Conservation (phyloP, 106 monocot genomes). For the Posidonia australis region DNA sequence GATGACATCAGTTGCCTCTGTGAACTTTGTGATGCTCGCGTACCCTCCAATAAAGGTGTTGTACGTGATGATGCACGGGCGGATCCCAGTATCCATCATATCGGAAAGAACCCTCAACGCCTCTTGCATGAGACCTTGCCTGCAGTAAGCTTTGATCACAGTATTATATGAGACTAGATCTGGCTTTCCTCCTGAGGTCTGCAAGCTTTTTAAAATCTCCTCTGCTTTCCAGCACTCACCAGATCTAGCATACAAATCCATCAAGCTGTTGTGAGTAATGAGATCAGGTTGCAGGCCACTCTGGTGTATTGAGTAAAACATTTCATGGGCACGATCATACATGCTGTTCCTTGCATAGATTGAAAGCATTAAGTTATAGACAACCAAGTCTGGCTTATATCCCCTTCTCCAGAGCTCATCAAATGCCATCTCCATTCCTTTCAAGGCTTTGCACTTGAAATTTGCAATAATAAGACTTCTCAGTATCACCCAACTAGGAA, state of each 20-base stretch:
- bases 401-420: conserved; percentile 53
- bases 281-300: conserved; percentile 64
- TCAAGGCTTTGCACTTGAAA: conserved; percentile 59
- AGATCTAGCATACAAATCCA: conserved; percentile 72
- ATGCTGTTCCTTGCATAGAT: conserved; percentile 78
- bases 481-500: conserved; percentile 87
- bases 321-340: conserved; percentile 62
- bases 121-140: conserved; percentile 65
- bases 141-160: conserved; percentile 87
- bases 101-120: conserved; percentile 49
- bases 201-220: conserved; percentile 47
- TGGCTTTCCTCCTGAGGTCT: conserved; percentile 32
- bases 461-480: conserved; percentile 70
- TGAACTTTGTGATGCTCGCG: conserved; percentile 35
- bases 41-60: conserved; percentile 73
- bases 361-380: conserved; percentile 77
- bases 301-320: conserved; percentile 43
- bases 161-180: conserved; percentile 78
- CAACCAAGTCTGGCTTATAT: conserved; percentile 67
- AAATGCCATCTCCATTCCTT: conserved; percentile 67
- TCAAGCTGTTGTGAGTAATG: conserved; percentile 78
- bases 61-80: conserved; percentile 61
- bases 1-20: conserved; percentile 61
- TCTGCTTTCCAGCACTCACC: conserved; percentile 90
- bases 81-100: conserved; percentile 46